Conservation (phyloP, 2,329 filamentous ascomycete species). For the Xylariaceae sp. region DNA sequence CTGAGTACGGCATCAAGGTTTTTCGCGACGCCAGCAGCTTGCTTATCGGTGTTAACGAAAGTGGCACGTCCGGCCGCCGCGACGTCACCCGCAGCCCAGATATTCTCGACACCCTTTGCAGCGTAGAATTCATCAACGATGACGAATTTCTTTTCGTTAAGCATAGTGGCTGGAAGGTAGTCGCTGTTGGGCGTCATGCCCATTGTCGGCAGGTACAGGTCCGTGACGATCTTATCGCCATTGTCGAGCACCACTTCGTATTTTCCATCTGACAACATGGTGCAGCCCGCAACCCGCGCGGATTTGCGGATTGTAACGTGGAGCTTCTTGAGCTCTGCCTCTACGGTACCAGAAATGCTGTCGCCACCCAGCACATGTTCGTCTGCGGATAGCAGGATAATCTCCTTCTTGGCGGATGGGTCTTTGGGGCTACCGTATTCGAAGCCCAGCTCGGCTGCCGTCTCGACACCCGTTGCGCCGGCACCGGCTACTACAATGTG, state of each 20-base stretch:
- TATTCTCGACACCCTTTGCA: slow-evolving; percentile 39
- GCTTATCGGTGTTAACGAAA: slow-evolving; percentile 43
- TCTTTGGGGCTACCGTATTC: slow-evolving; percentile 44
- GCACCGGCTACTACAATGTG: slow-evolving; percentile 53
- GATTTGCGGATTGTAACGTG: slow-evolving; percentile 43
- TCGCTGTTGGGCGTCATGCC: slow-evolving; percentile 51
- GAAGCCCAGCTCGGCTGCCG: slow-evolving; percentile 49
- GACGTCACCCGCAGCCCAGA: slow-evolving; percentile 52
- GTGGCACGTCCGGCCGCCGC: slow-evolving; percentile 44
- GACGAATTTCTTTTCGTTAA: slow-evolving; percentile 42
- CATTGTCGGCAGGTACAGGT: slow-evolving; percentile 52
- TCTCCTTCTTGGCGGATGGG: slow-evolving; percentile 38
- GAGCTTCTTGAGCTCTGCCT: slow-evolving; percentile 47
- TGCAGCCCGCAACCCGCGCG: slow-evolving; percentile 36
- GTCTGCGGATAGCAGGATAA: slow-evolving; percentile 43
- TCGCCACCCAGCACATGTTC: slow-evolving; percentile 42
- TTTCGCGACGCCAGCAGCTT: slow-evolving; percentile 48
- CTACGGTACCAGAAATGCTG: slow-evolving; percentile 37
- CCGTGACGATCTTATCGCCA: slow-evolving; percentile 45
- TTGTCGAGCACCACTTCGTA: slow-evolving; percentile 43
- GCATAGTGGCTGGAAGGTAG: slow-evolving; percentile 42
- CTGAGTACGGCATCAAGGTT: slow-evolving; percentile 46
- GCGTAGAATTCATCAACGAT: slow-evolving; percentile 47
- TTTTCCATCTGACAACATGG: slow-evolving; percentile 37
- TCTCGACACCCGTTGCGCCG: slow-evolving; percentile 51